Evolutionary conservation across 441 rosid genomes (phyloP).

Genomic region (Brassica hybrid): DNA sequence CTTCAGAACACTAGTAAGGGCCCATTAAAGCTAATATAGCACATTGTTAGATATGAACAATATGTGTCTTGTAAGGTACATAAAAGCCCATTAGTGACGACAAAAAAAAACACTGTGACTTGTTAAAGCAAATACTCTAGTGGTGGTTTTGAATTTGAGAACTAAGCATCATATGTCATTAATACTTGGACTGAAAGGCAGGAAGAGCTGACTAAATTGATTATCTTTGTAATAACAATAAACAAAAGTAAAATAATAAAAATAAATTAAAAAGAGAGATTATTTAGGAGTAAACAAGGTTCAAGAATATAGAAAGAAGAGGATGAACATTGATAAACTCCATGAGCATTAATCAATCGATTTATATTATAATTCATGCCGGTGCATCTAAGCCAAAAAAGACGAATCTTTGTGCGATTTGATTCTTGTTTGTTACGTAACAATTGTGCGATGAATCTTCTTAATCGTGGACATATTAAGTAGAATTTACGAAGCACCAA

Average conservation of each 20-base stretch:
- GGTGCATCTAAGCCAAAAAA: slow-evolving; percentile 41
- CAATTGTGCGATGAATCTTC: slow-evolving; percentile 42
- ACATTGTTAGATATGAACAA: slow-evolving; percentile 1
- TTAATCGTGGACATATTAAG: slow-evolving; percentile 37
- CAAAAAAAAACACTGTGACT: neutral
- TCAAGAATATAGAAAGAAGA: slow-evolving; percentile 38
- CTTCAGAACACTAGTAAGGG: slow-evolving; percentile 13
- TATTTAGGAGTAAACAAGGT: slow-evolving; percentile 33
- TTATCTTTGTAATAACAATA: neutral
- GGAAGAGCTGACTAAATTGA: slow-evolving; percentile 26
- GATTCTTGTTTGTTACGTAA: slow-evolving; percentile 35
- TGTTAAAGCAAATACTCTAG: neutral
- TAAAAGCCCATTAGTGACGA: slow-evolving; percentile 5
- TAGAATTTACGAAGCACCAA: slow-evolving; percentile 24
- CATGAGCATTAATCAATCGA: slow-evolving; percentile 17
- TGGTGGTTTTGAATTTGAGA: slow-evolving; percentile 23
- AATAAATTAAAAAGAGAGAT: slow-evolving; percentile 10
- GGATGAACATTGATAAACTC: slow-evolving; percentile 44
- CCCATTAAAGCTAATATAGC: slow-evolving; percentile 19
- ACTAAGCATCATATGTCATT: neutral
- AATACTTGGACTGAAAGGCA: slow-evolving; percentile 28
- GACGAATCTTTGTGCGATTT: slow-evolving; percentile 42
- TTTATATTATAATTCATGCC: slow-evolving; percentile 37
- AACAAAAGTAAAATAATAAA: slow-evolving; percentile 20
- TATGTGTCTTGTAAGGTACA: slow-evolving; percentile 4